phyloP scores from a whole-genome alignment of 2,329 filamentous ascomycete genomes.

The Ceratocystis ficicola region DNA sequence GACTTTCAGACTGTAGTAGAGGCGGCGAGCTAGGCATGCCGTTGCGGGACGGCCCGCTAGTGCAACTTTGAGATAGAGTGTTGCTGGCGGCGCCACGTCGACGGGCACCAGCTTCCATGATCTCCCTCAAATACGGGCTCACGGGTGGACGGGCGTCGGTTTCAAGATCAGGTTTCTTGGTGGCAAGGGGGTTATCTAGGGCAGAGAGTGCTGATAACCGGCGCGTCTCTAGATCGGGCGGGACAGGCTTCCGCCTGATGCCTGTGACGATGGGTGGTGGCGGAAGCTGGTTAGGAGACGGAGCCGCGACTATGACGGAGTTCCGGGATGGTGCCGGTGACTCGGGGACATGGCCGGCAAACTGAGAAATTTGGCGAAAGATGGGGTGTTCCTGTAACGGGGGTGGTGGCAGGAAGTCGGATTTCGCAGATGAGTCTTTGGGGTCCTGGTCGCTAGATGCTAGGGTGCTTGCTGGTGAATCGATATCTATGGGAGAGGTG shows the following conservation, averaged over 20 bases:
- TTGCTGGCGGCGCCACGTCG: slow-evolving; percentile 26
- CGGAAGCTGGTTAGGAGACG: slow-evolving; percentile 20
- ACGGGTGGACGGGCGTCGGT: slow-evolving; percentile 52
- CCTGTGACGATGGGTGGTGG: slow-evolving; percentile 1
- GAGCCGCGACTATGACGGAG: slow-evolving; percentile 21
- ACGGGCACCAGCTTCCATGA: slow-evolving; percentile 26
- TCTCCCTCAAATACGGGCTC: slow-evolving; percentile 38
- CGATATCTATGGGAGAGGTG: slow-evolving; percentile 33
- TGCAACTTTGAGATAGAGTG: not conserved
- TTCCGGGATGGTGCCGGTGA: not conserved
- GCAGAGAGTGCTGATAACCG: slow-evolving; percentile 12
- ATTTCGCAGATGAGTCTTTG: not conserved
- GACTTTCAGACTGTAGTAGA: not conserved
- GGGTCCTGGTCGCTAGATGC: not conserved
- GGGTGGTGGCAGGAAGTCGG: not conserved
- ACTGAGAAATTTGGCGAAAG: slow-evolving; percentile 21
- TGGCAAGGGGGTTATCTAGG: slow-evolving; percentile 7
- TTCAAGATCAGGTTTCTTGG: slow-evolving; percentile 34
- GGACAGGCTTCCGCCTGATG: slow-evolving; percentile 19
- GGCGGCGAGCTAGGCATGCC: not conserved
- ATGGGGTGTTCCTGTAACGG: slow-evolving; percentile 14
- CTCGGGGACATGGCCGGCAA: slow-evolving; percentile 24
- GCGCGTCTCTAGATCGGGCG: slow-evolving; percentile 14
- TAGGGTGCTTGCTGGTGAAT: not conserved
- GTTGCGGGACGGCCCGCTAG: not conserved